These are phyloP conservation scores for Caryopteris hybrid DNA, from an alignment of 305 asterid genomes.

Conservation along the genomic window DNA sequence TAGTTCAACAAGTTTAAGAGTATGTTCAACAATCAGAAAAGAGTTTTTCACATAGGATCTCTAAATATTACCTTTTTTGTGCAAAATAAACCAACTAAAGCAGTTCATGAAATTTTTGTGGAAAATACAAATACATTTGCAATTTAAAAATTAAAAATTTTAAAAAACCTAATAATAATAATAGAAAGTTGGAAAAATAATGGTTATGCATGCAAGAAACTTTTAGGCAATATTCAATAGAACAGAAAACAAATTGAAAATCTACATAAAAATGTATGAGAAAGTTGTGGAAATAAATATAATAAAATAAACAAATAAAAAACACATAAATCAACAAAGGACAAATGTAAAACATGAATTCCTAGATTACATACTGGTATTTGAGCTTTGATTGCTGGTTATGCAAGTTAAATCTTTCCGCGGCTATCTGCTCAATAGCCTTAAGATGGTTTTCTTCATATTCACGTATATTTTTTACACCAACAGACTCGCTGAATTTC, in stretches of 20 bases:
- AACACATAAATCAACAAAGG: not conserved
- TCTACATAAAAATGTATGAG: not conserved
- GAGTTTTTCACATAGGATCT: not conserved
- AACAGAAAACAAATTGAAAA: not conserved
- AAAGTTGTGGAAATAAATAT: not conserved
- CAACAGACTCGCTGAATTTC: conserved; percentile 91
- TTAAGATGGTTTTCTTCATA: conserved; percentile 96
- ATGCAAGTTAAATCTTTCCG: conserved; percentile 83
- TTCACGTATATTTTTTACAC: conserved; percentile 92
- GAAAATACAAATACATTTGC: not conserved
- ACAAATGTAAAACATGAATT: conserved; percentile 2
- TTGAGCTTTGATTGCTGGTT: conserved; percentile 93
- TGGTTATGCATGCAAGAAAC: not conserved
- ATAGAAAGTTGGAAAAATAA: not conserved
- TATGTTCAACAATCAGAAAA: not conserved
- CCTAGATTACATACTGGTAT: conserved; percentile 62
- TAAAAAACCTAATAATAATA: too few relatives aligned
- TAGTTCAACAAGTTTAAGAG: not conserved
- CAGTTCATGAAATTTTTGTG: not conserved
- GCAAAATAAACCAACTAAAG: not conserved
- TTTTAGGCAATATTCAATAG: not conserved
- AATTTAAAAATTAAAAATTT: not conserved
- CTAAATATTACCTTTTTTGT: not conserved
- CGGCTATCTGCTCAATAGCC: conserved; percentile 84
- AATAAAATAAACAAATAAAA: conserved; percentile 16